These are phyloP conservation scores for Camellia japonica DNA, from an alignment of 148 eudicot genomes.

Conservation along the genomic window DNA sequence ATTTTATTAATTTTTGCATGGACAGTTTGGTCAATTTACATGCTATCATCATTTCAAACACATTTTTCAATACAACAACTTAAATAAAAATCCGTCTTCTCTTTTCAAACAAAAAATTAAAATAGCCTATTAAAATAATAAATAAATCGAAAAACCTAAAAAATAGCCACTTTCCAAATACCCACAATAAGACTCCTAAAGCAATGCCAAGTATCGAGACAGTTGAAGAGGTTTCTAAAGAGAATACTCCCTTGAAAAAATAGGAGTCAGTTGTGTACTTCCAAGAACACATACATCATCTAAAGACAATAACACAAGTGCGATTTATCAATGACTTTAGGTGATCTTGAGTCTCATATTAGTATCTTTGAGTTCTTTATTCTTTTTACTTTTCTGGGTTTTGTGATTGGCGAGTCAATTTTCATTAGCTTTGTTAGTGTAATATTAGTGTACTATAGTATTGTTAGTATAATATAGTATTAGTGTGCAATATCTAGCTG, in stretches of 20 bases:
- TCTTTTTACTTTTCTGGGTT: not conserved
- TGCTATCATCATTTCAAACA: no score
- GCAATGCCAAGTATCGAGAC: slow-evolving; percentile 31
- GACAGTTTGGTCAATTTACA: no score
- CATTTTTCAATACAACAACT: no score
- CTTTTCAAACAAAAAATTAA: no score
- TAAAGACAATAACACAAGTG: slow-evolving; percentile 32
- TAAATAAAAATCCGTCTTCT: no score
- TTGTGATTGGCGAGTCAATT: slow-evolving; percentile 9
- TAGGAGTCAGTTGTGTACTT: slow-evolving; percentile 55
- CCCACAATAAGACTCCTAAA: slow-evolving; percentile 53
- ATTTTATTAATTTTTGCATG: no score
- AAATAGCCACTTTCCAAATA: no score
- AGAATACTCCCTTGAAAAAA: slow-evolving; percentile 88
- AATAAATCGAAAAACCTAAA: no score
- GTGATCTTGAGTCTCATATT: not conserved
- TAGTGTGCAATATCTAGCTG: no score
- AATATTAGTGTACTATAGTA: no score
- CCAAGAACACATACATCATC: slow-evolving; percentile 26
- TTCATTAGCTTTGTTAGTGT: slow-evolving; percentile 21
- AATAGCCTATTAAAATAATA: no score
- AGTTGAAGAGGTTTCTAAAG: slow-evolving; percentile 27
- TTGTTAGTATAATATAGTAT: no score
- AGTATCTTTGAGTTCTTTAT: not conserved
- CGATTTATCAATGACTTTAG: slow-evolving; percentile 10